A percentile compares a stretch with the other conserved stretches of the same genome.
phyloP scores from a whole-genome alignment of 495 filamentous ascomycete genomes.

The Tuber magnatum region DNA sequence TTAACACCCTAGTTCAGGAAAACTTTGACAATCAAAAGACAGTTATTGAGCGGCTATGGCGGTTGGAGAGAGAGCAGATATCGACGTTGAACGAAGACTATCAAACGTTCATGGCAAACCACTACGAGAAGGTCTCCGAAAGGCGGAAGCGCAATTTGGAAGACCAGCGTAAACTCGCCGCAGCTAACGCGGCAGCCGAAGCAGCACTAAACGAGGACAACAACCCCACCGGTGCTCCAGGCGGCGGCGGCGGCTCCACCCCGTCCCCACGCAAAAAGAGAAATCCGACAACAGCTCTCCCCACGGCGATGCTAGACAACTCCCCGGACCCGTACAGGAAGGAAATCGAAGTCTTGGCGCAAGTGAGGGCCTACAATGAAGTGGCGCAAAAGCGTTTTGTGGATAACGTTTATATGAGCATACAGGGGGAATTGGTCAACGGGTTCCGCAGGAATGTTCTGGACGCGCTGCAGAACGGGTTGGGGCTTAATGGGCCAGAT shows the following conservation, averaged over 20 bases:
- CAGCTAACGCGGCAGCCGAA: background rate
- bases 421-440: slow-evolving; percentile 25
- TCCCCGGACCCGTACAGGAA: slow-evolving; percentile 28
- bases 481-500: slow-evolving; percentile 24
- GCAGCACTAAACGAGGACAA: slow-evolving; percentile 2
- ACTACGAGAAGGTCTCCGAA: slow-evolving; percentile 11
- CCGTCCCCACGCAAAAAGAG: slow-evolving; percentile 21
- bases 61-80: slow-evolving; percentile 29
- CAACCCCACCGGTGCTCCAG: background rate
- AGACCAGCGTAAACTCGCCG: slow-evolving; percentile 17
- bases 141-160: slow-evolving; percentile 28
- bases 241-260: background rate
- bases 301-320: slow-evolving; percentile 3
- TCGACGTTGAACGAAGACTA: slow-evolving; percentile 35
- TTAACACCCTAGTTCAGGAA: slow-evolving; percentile 18
- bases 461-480: slow-evolving; percentile 13
- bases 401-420: slow-evolving; percentile 38
- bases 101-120: slow-evolving; percentile 24
- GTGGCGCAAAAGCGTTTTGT: slow-evolving; percentile 37
- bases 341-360: slow-evolving; percentile 32
- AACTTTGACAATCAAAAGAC: slow-evolving; percentile 16
- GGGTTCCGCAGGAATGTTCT: slow-evolving; percentile 17
- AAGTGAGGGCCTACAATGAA: slow-evolving; percentile 34
- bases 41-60: slow-evolving; percentile 16
- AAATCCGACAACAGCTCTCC: background rate